Percentiles rank a stretch among this genome's conserved stretches.
Conservation (phyloP, 75 land plant genomes). For the Cupressus sempervirens region DNA sequence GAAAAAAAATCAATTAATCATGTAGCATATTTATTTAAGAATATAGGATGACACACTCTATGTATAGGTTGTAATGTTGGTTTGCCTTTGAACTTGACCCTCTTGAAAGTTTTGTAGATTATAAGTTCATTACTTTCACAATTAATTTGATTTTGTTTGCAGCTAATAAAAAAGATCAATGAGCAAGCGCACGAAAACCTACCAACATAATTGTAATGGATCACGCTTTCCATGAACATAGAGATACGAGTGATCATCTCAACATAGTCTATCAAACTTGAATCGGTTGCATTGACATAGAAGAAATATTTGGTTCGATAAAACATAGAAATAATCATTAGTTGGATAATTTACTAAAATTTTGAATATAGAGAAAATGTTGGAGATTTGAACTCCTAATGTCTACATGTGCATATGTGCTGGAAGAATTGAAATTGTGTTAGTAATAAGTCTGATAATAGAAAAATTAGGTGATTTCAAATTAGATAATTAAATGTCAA, state of each 20-base stretch:
- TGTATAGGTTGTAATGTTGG: neutral
- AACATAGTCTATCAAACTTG: neutral
- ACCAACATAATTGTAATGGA: neutral
- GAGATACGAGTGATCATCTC: neutral
- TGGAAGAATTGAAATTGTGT: too few species aligned
- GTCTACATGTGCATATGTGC: too few species aligned
- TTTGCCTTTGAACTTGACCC: neutral
- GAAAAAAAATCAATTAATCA: too few species aligned
- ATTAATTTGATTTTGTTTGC: neutral
- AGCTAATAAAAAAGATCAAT: neutral
- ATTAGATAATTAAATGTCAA: too few species aligned
- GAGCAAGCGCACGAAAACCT: neutral
- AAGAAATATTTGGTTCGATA: neutral
- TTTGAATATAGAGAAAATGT: too few species aligned
- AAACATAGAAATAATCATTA: too few species aligned
- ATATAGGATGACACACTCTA: neutral
- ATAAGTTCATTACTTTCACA: too few species aligned
- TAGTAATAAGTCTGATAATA: too few species aligned
- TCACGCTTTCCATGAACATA: neutral
- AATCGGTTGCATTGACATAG: neutral
- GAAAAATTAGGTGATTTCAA: too few species aligned
- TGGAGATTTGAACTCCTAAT: too few species aligned
- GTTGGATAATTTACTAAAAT: too few species aligned
- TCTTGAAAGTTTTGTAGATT: neutral
- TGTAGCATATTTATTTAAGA: too few species aligned